Base-by-base conservation (phyloP, 2,329 filamentous ascomycete genomes). In the Diplodia seriata region DNA sequence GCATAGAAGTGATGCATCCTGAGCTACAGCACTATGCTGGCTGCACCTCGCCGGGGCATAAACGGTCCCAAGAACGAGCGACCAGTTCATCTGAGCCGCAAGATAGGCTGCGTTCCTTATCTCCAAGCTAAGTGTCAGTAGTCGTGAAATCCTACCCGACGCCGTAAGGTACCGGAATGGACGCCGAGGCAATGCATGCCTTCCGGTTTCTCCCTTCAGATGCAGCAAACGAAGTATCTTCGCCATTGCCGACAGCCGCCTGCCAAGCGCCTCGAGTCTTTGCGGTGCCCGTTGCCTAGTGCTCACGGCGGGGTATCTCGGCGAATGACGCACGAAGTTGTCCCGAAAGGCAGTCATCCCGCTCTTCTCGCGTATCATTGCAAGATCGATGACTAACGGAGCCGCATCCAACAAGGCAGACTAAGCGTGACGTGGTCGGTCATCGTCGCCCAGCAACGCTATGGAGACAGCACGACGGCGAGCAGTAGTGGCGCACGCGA, bases 401-500 rank as follows among this genome's bases (percentile, higher is more conserved):
- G n/a, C 18, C 38, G 33, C 33, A 38, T 38, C 40, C 20, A 47
- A 36, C 56, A 38, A 59, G 26, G 26, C 26, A 26, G 26, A 14
- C 40, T 20, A 29, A 20, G 59, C 59, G 59, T 63, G 59, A 63
- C 59, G 59, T 63, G 54, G 59, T 51, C 31, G 40, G 18, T 38
- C 31, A 26, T 26, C 15, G 18, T 40, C 8, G 33, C 43, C 49
- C 40, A 62, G 29, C 57, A 18, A 20, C 14, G 55, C 7, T 2
- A 20, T 43, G 20, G n/a, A 7, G n/a, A 31, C 57, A 33, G 40
- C 5, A 18, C 36, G 9, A 51, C 31, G 43, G 43, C 9, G 43
- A 43, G 20, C 20, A 20, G 9, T n/a, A 20, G 57, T 29, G 38
- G 57, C 57, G 43, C 59, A 63, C 47, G 43, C 59, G 59, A 63